Conservation (phyloP, 1,284 basidiomycete genomes). For the Marasmius fiardii region DNA sequence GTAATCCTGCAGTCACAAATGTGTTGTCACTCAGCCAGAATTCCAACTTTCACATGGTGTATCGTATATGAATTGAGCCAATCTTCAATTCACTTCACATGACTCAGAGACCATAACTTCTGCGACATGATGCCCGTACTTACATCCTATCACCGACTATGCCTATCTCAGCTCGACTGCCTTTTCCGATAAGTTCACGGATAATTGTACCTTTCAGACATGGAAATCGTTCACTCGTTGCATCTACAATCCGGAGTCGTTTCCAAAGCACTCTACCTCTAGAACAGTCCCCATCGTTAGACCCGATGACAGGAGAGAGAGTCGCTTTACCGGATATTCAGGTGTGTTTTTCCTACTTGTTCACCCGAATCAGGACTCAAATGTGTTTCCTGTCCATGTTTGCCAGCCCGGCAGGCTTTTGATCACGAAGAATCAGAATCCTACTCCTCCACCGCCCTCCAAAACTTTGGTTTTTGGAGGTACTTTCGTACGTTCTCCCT, state of each 20-base stretch:
- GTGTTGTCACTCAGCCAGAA: too few relatives aligned
- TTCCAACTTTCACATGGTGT: too few relatives aligned
- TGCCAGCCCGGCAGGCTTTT: constrained; percentile 33
- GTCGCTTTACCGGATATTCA: constrained; percentile 40
- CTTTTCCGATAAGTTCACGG: neutral
- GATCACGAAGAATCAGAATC: constrained; percentile 46
- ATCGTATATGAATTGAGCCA: too few relatives aligned
- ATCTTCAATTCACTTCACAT: too few relatives aligned
- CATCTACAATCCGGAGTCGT: neutral
- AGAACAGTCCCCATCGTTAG: constrained; percentile 13
- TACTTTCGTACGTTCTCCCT: constrained; percentile 53
- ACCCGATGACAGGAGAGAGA: constrained; percentile 45
- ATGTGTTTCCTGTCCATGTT: neutral
- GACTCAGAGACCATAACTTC: too few relatives aligned
- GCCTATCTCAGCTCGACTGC: neutral
- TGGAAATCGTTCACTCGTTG: neutral
- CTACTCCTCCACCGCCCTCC: constrained; percentile 49
- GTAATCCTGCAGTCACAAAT: too few relatives aligned
- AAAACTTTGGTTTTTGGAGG: constrained; percentile 63
- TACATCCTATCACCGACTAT: neutral
- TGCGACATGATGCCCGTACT: too few relatives aligned
- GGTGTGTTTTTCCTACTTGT: constrained; percentile 24
- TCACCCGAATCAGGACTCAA: constrained; percentile 8
- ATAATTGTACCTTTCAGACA: neutral
- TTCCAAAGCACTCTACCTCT: neutral